A percentile compares a stretch with the other conserved stretches of the same genome.
phyloP scores from a whole-genome alignment of 805 yeast species.

The Spathaspora arborariae region DNA sequence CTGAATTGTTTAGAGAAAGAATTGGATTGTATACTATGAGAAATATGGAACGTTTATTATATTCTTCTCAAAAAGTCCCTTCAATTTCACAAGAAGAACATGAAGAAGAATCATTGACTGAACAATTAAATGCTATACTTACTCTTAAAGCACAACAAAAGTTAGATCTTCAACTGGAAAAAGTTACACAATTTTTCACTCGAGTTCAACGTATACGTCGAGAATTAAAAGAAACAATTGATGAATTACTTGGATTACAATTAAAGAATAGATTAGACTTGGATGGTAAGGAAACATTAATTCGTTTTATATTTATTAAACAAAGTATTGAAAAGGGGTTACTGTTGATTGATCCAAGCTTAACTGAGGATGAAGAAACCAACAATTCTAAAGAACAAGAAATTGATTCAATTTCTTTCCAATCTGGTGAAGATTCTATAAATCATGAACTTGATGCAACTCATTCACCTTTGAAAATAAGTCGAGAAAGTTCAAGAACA shows the following conservation, averaged over 20 bases:
- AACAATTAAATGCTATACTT: slow-evolving; percentile 29
- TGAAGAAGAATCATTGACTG: slow-evolving; percentile 16
- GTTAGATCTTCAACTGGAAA: slow-evolving; percentile 29
- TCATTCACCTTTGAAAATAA: slow-evolving; percentile 13
- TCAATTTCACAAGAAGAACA: slow-evolving; percentile 5
- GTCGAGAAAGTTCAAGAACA: slow-evolving; percentile 25
- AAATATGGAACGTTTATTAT: slow-evolving; percentile 65
- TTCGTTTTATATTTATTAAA: slow-evolving; percentile 66
- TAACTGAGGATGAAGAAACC: slow-evolving; percentile 16
- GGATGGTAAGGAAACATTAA: slow-evolving; percentile 72
- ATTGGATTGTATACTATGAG: slow-evolving; percentile 78
- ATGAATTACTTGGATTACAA: slow-evolving; percentile 56
- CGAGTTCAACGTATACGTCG: slow-evolving; percentile 25
- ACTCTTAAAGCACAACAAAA: slow-evolving; percentile 28
- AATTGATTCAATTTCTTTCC: not conserved
- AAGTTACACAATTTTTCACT: slow-evolving; percentile 25
- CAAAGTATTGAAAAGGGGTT: slow-evolving; percentile 61
- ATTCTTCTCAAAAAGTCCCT: slow-evolving; percentile 34
- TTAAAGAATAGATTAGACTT: slow-evolving; percentile 50
- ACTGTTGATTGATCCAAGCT: slow-evolving; percentile 35
- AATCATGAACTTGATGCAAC: slow-evolving; percentile 5
- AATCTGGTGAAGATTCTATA: slow-evolving; percentile 3
- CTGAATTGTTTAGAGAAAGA: slow-evolving; percentile 61
- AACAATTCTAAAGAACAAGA: slow-evolving; percentile 1
- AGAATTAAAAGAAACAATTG: slow-evolving; percentile 32